Conservation (phyloP, 2,329 filamentous ascomycete genomes). For the Pestalotiopsis sp. region DNA sequence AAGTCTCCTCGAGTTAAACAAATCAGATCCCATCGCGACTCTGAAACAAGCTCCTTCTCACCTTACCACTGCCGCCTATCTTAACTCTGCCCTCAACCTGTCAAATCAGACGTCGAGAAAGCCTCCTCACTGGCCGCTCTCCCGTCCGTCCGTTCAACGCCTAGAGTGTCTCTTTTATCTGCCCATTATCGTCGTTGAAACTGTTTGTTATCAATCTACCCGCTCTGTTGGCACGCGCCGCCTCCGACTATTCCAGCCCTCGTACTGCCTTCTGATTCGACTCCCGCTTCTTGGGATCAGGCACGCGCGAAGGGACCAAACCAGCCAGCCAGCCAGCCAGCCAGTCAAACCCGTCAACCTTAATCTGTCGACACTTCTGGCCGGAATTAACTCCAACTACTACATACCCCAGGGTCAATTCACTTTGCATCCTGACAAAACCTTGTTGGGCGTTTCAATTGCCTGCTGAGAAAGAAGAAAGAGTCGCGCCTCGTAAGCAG, state of each 20-base stretch:
- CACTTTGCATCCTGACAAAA: not conserved
- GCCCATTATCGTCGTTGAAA: slow-evolving; percentile 16
- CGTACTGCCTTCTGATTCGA: slow-evolving; percentile 19
- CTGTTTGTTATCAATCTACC: slow-evolving; percentile 14
- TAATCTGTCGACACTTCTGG: not conserved
- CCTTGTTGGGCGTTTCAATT: not conserved
- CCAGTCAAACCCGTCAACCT: slow-evolving; percentile 8
- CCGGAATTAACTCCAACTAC: not conserved
- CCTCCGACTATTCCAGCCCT: slow-evolving; percentile 5
- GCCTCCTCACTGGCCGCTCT: not conserved
- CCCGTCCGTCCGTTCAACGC: not conserved
- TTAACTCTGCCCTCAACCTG: not conserved
- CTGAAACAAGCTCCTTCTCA: not conserved
- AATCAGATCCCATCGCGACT: not conserved
- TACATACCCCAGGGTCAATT: not conserved
- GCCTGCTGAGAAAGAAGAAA: not conserved
- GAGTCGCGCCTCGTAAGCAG: not conserved
- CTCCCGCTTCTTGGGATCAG: slow-evolving; percentile 13
- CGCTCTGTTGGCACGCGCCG: slow-evolving; percentile 15
- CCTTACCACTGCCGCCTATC: not conserved
- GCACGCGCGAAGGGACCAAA: slow-evolving; percentile 9
- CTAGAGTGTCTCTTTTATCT: not conserved
- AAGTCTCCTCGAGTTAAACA: not conserved
- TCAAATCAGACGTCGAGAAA: not conserved
- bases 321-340: not conserved